Conservation (phyloP, 192 early-diverging fungal genomes). For the Backusella australiensis region DNA sequence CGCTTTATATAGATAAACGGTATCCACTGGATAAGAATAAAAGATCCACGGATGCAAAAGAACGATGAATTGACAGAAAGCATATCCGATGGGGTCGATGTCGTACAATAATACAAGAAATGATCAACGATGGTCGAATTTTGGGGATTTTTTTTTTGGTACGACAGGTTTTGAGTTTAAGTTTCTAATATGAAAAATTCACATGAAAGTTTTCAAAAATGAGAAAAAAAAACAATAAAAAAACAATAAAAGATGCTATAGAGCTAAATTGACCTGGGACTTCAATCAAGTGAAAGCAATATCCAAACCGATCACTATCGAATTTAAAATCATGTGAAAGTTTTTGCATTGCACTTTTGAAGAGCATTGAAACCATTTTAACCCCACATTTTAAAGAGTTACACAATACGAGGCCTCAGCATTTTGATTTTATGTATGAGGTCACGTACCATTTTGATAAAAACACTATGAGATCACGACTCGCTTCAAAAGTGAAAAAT, state of each 20-base stretch:
- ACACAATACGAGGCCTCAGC: background rate
- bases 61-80: background rate
- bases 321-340: no score
- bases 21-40: background rate
- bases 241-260: background rate
- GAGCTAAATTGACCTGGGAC: no score
- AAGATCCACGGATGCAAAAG: background rate
- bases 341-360: no score
- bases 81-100: background rate
- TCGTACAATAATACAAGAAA: background rate
- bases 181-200: constrained; percentile 3
- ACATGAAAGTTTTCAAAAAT: constrained; percentile 3
- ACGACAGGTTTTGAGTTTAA: background rate
- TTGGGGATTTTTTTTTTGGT: background rate
- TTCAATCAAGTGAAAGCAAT: background rate
- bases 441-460: background rate
- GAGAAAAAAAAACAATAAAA: background rate
- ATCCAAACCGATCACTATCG: no score
- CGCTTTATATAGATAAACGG: background rate
- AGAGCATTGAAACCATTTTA: background rate
- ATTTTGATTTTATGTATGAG: background rate
- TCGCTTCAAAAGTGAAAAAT: background rate
- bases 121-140: background rate
- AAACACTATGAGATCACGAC: background rate
- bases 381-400: background rate